phyloP scores from a whole-genome alignment of 2,329 filamentous ascomycete species.

The Aspergillaceae sp. region DNA sequence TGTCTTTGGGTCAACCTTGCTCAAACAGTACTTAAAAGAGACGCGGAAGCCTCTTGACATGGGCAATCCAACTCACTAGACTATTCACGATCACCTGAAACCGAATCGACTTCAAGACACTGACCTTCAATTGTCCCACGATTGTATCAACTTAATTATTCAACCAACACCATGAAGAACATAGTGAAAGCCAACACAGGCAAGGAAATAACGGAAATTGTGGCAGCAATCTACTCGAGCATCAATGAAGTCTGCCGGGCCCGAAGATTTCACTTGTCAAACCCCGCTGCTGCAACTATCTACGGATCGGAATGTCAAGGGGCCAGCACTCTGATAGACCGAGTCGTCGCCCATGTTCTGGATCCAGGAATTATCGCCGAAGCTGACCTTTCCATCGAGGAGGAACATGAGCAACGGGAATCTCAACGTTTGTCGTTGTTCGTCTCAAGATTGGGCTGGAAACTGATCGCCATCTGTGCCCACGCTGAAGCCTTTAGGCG shows the following conservation, averaged over 20 bases:
- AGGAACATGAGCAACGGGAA: neutral
- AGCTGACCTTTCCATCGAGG: no score
- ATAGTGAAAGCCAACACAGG: neutral
- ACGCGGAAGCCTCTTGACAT: no score
- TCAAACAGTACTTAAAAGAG: no score
- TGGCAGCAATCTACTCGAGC: conserved; percentile 6
- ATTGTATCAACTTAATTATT: neutral
- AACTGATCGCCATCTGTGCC: conserved; percentile 18
- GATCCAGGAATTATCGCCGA: neutral
- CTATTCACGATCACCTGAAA: neutral
- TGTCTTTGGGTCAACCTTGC: no score
- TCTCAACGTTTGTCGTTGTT: neutral
- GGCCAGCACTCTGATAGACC: neutral
- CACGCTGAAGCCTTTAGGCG: conserved; percentile 18
- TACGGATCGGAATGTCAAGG: neutral
- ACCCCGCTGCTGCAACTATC: neutral
- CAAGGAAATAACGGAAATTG: neutral
- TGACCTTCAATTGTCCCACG: neutral
- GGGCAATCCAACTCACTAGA: no score
- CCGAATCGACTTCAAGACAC: neutral
- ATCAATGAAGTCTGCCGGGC: conserved; percentile 1
- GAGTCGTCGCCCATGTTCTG: neutral
- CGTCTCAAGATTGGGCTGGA: conserved; percentile 13
- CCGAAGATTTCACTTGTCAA: neutral
- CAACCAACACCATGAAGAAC: neutral